Conservation (phyloP, 768 basidiomycete species). For the Kwoniella mangroviensis region DNA sequence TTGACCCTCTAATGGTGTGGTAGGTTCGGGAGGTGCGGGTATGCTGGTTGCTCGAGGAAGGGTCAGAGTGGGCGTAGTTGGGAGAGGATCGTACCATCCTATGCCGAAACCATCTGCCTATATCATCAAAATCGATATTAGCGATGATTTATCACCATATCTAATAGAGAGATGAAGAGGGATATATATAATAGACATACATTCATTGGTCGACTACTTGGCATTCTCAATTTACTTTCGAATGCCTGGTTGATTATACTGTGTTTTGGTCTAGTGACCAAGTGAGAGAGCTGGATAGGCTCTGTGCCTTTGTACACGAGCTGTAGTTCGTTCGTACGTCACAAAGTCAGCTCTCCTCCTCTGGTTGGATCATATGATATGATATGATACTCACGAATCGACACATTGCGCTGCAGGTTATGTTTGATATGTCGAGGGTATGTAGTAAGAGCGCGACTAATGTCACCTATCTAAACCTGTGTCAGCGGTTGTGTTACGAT, state of each 20-base stretch:
- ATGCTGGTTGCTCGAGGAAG: conserved; percentile 22
- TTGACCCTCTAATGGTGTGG: conserved; percentile 5
- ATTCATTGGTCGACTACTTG: conserved; percentile 48
- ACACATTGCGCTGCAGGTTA: conserved; percentile 30
- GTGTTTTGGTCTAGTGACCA: conserved; percentile 92
- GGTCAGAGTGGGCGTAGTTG: conserved; percentile 7
- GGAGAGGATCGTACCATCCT: conserved; percentile 92
- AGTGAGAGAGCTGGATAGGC: conserved; percentile 87
- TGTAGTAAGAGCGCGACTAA: neutral
- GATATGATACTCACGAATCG: conserved; percentile 35
- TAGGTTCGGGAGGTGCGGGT: conserved; percentile 17
- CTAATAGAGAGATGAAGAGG: neutral
- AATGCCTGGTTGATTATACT: conserved; percentile 97
- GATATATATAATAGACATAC: conserved; percentile 25
- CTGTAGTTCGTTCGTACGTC: conserved; percentile 17
- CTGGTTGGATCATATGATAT: no score
- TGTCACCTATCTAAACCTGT: neutral
- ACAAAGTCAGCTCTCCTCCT: neutral
- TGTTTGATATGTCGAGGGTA: neutral
- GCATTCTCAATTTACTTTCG: conserved; percentile 79
- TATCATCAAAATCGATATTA: neutral
- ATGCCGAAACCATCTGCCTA: conserved; percentile 87
- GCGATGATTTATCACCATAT: no score
- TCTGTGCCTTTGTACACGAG: conserved; percentile 95
- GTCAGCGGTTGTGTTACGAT: neutral